Base-by-base conservation (phyloP, 768 basidiomycete genomes). In the Leccinum broughii region DNA sequence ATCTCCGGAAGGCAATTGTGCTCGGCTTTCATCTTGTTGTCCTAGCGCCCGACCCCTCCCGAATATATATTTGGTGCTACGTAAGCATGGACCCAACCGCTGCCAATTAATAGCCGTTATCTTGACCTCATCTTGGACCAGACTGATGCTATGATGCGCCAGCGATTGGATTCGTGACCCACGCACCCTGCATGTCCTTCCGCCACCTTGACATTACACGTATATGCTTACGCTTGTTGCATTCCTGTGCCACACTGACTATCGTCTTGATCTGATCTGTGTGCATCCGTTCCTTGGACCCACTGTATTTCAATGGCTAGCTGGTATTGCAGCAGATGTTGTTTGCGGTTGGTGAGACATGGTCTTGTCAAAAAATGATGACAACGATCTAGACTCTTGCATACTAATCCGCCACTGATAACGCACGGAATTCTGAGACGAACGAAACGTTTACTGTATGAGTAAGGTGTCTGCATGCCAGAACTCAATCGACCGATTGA, bases 141-240 rank as follows among this genome's bases (percentile, higher is more conserved):
- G 28, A 15, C 15, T 26, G 50, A 22, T 9, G 50, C 51, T 20
- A 22, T 10, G 28, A 51, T 30, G 24, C n/a, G 51, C 10, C 13
- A 10, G 28, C 32, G 46, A 24, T 51, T 14, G 6, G 39, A 22
- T 51, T 24, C 17, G n/a, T 34, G 22, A 37, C 59, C 24, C 26
- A 58, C 54, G 3, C 56, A 56, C 65, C 62, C 60, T 57, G 58
- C 20, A 62, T 26, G 34, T 32, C 52, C 30, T 35, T 15, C 41
- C 68, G 68, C 67, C 67, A 70, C 67, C 51, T 54, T 39, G 57
- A 44, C 53, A 55, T 35, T 35, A 49, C 26, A 30, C 44, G 44
- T 44, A 22, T 15, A 15, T 50, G 15, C 15, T 22, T 55, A 24
- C 34, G 14, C 46, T 63, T 28, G 41, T 39, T 58, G 32, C 64